Evolutionary conservation across 345 rosid species (phyloP).

Genomic region (Corymbia maculata): DNA sequence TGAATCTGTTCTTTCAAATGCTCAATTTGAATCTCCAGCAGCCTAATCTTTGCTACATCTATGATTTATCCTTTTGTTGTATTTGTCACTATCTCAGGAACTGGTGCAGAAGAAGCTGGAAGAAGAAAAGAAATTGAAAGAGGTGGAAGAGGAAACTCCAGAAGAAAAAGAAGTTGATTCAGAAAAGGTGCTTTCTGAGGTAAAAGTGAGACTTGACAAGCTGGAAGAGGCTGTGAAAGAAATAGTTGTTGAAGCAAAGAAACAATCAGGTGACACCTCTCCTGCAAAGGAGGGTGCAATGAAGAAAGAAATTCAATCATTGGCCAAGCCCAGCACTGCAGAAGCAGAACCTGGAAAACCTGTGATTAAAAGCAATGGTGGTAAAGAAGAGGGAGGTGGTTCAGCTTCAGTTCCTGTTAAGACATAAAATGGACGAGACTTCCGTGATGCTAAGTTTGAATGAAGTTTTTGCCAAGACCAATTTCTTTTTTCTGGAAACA

Average conservation of each 20-base stretch:
- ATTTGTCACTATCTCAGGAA: slow-evolving; percentile 26
- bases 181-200: slow-evolving; percentile 31
- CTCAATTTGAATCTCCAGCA: neutral
- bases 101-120: slow-evolving; percentile 35
- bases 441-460: neutral
- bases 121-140: slow-evolving; percentile 40
- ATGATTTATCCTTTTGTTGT: neutral
- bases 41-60: neutral
- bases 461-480: neutral
- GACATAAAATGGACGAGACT: slow-evolving; percentile 1
- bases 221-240: slow-evolving; percentile 65
- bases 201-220: slow-evolving; percentile 61
- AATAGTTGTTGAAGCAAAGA: slow-evolving; percentile 52
- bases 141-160: slow-evolving; percentile 30
- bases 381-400: neutral
- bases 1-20: neutral
- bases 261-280: slow-evolving; percentile 14
- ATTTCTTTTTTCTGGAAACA: neutral
- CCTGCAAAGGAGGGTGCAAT: slow-evolving; percentile 17
- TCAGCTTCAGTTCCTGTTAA: slow-evolving; percentile 1
- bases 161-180: slow-evolving; percentile 29
- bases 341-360: neutral
- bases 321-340: neutral
- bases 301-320: slow-evolving; percentile 2
- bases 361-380: neutral